Base-by-base conservation (phyloP, 78 protist species). In the Paratrimastix pyriformis region DNA sequence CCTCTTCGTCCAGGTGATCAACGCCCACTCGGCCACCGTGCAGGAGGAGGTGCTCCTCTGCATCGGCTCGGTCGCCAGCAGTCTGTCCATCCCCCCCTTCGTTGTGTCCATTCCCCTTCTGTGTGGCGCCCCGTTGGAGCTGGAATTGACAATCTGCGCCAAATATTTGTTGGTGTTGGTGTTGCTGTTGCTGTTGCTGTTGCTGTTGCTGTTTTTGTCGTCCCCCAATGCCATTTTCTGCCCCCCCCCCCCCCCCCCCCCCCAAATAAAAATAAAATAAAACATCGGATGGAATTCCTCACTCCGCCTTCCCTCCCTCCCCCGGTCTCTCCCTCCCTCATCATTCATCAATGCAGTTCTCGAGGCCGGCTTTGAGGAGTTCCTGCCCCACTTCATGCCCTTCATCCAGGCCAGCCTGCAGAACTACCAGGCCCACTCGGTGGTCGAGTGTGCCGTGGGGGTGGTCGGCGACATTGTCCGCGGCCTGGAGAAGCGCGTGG, bases 21-120 rank as follows among this genome's bases (percentile, higher is more conserved):
- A 30, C 76, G 50, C 74, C 39, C 37, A 48, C 7, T 40, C 70
- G 70, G 29, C 79, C 42, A 65, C 54, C 37, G 82, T 81, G 33
- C 84, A 87, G 18, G 92, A 88, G 77, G 95, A 91, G 59, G 86
- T 91, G 26, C 68, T 92, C 50, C 26, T 88, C 72, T 86, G 91
- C 40, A 82, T 89, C 33, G 86, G 84, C 64, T 39, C 87, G 1
- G 45, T 87, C 50, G 82, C 75, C 42, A 68, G 26, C 44, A 33
- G 65, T 72, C 58, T 33, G 76, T 4, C 1, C 30, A 2, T 0
- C 11, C 32, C 2, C n/a, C n/a, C n/a, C n/a, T n/a, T n/a, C n/a
- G n/a, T n/a, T n/a, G n/a, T n/a, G n/a, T n/a, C n/a, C n/a, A n/a
- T n/a, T n/a, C n/a, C n/a, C n/a, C n/a, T n/a, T n/a, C n/a, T n/a